Evolutionary conservation across 23 red algal genomes (phyloP), one percentile per base, ranked within the genome.

Genomic region (Chondrus crispus): DNA sequence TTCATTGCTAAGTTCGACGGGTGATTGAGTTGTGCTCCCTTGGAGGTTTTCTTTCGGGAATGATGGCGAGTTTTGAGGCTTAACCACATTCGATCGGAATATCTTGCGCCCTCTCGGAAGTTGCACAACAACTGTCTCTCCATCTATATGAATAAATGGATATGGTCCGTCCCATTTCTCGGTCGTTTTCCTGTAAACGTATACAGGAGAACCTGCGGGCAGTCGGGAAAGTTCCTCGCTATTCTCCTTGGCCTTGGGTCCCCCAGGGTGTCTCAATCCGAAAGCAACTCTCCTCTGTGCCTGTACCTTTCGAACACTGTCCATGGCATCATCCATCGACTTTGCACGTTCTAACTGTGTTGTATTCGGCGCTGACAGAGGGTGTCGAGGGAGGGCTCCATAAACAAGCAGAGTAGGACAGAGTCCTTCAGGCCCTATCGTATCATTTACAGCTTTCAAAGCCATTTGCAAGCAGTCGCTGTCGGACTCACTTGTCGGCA

Each of bases 41-140:
- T n/a, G n/a, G n/a, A n/a, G n/a, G n/a, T n/a, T n/a, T n/a, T n/a
- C n/a, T n/a, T n/a, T n/a, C n/a, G n/a, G n/a, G n/a, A n/a, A n/a
- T n/a, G n/a, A n/a, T n/a, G n/a, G n/a, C n/a, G n/a, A n/a, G n/a
- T n/a, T n/a, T n/a, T n/a, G n/a, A n/a, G n/a, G n/a, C 32, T 90
- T 90, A 22, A 90, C 86, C 13, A 42, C 47, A n/a, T 63, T 50
- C 43, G 46, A 62, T 8, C 69, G 68, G 46, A 90, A 90, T 20
- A 63, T 90, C 7, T 35, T n/a, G 29, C 73, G 43, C 12, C 69
- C 86, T 28, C 36, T 30, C 13, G 49, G 50, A 9, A 68, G 19
- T 90, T 90, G 47, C 19, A 90, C 73, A 33, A 77, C 45, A 37
- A 90, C 86, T 44, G 68, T 90, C 7, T 77, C 70, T 18, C 86